Evolutionary conservation across 2,329 filamentous ascomycete genomes (phyloP), one percentile per base, ranked within the genome.

Genomic region (Clarireedia sp.): DNA sequence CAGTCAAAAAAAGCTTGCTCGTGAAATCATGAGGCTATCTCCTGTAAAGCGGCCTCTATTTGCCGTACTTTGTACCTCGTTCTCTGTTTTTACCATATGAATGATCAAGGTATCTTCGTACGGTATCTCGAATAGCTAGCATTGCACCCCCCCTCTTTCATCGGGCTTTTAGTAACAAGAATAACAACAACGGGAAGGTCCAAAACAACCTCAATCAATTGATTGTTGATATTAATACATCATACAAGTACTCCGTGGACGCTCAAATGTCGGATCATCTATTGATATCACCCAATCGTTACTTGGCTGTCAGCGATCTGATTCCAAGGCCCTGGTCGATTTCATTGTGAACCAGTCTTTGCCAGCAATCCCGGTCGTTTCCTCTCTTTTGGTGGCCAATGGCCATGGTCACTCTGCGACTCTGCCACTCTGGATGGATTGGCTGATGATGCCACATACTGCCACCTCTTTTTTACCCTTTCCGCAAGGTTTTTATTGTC

Each of bases 391-490:
- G 17, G 36, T 33, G 43, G 44, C 41, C 51, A 53, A 43, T 23
- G 29, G 16, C 36, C 29, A 48, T 19, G 21, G 43, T 21, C 40
- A 51, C 21, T 48, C n/a, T 48, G 24, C 29, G 33, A 54, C 51
- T 48, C 43, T 54, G 23, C 43, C 43, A 48, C 51, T 48, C 29
- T 48, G 43, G 21, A 54, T 52, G 41, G 50, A 52, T 48, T 33
- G 41, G 29, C 21, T 54, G 51, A 12, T 46, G 21, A 44, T 44
- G 33, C 51, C 51, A 44, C 41, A 53, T 53, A 47, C 51, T 53
- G 51, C 43, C 51, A 53, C 51, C 43, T 33, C 21, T 26, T 43
- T 36, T 23, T 24, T 33, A 24, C n/a, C 12, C 29, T 33, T 33
- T 12, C 29, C 29, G 29, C 41, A 17, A 29, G 10, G 41, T 19